Evolutionary conservation across 441 rosid genomes (phyloP).

Genomic region (Breynia disticha): DNA sequence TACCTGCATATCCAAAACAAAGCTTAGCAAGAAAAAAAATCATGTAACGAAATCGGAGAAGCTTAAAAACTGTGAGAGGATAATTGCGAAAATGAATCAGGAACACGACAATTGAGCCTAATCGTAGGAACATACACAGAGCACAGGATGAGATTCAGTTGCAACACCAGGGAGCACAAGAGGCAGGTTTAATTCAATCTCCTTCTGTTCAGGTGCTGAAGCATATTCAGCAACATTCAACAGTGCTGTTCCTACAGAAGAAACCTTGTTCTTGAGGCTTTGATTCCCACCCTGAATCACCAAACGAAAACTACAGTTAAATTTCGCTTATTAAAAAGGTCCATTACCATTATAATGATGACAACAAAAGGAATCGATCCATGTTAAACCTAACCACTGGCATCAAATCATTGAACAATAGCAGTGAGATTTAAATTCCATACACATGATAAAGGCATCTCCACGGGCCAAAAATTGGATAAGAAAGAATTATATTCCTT

Average conservation of each 20-base stretch:
- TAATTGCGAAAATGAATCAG: too few relatives aligned
- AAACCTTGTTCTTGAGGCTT: slow-evolving; percentile 56
- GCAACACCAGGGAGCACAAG: slow-evolving; percentile 35
- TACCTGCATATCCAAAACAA: slow-evolving; percentile 34
- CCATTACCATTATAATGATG: too few relatives aligned
- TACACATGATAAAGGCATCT: too few relatives aligned
- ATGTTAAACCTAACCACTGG: too few relatives aligned
- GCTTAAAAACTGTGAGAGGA: too few relatives aligned
- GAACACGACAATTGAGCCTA: background rate
- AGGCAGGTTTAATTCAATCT: slow-evolving; percentile 65
- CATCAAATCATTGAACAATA: too few relatives aligned
- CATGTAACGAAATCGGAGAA: too few relatives aligned
- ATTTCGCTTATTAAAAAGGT: background rate
- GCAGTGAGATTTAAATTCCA: too few relatives aligned
- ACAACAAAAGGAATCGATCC: too few relatives aligned
- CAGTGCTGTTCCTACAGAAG: slow-evolving; percentile 47
- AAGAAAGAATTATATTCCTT: too few relatives aligned
- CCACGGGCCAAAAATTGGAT: too few relatives aligned
- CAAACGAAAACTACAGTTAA: background rate
- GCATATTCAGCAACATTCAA: slow-evolving; percentile 79
- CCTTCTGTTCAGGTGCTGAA: slow-evolving; percentile 49
- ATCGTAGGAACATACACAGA: slow-evolving; percentile 39
- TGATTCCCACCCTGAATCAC: slow-evolving; percentile 47
- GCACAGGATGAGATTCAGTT: slow-evolving; percentile 42
- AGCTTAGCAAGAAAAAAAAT: slow-evolving; percentile 6